Conservation (phyloP, 352 stramenopile genomes). For the Pythium sp. region DNA sequence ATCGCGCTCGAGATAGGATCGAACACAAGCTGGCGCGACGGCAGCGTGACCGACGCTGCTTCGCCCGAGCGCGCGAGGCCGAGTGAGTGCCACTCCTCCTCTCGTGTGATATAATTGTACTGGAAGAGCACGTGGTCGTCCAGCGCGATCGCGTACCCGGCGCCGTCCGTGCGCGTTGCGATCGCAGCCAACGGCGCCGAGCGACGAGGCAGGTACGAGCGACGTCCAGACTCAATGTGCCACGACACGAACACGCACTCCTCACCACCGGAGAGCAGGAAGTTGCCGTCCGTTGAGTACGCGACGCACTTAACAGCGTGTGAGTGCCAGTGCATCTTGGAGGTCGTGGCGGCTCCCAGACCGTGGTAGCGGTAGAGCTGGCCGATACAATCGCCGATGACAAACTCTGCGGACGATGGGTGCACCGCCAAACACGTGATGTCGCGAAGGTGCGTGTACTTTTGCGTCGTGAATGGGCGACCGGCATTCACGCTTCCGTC, state of each 20-base stretch:
- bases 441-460: slow-evolving; percentile 43
- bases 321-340: slow-evolving; percentile 86
- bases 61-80: slow-evolving; percentile 58
- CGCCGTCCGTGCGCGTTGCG: slow-evolving; percentile 43
- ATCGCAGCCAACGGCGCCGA: slow-evolving; percentile 59
- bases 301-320: slow-evolving; percentile 68
- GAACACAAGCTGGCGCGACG: slow-evolving; percentile 51
- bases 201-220: slow-evolving; percentile 76
- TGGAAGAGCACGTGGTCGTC: slow-evolving; percentile 75
- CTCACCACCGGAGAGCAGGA: slow-evolving; percentile 79
- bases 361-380: slow-evolving; percentile 64
- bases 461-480: slow-evolving; percentile 34
- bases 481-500: slow-evolving; percentile 25
- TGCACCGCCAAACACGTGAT: slow-evolving; percentile 64
- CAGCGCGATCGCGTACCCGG: slow-evolving; percentile 61
- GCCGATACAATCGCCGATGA: slow-evolving; percentile 58
- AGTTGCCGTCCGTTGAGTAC: slow-evolving; percentile 77
- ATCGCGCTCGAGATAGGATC: slow-evolving; percentile 62
- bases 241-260: slow-evolving; percentile 87
- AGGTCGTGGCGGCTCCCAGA: slow-evolving; percentile 20
- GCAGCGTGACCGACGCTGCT: slow-evolving; percentile 36
- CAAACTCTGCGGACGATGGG: slow-evolving; percentile 47
- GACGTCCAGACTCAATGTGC: slow-evolving; percentile 75
- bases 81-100: slow-evolving; percentile 70
- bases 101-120: slow-evolving; percentile 79